phyloP scores from a whole-genome alignment of 2,329 filamentous ascomycete species.

The Trichoderma afroharzianum region DNA sequence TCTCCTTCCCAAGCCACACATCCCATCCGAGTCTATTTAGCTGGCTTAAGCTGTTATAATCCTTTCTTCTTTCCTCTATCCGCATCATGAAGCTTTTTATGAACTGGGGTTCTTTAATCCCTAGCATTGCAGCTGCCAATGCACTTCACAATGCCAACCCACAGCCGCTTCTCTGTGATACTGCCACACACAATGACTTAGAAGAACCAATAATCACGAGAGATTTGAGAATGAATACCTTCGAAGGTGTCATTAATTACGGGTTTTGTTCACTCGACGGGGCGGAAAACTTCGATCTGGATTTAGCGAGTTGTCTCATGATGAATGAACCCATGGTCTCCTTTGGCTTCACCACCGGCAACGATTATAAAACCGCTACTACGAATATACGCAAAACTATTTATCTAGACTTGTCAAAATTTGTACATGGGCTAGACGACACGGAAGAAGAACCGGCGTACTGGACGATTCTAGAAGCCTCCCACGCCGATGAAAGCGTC shows the following conservation, averaged over 20 bases:
- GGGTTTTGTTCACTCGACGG: background rate
- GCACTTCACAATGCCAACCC: background rate
- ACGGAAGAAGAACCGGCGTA: background rate
- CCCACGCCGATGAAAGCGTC: background rate
- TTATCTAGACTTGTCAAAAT: background rate
- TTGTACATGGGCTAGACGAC: background rate
- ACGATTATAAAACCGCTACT: background rate
- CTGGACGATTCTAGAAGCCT: no score
- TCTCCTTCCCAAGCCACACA: background rate
- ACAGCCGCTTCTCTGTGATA: background rate
- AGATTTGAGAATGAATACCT: background rate
- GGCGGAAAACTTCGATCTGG: background rate
- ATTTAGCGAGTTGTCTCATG: no score
- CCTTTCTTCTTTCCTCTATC: background rate
- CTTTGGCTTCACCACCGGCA: background rate
- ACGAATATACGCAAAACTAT: background rate
- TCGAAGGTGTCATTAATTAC: background rate
- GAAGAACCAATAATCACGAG: background rate
- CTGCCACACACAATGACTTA: background rate
- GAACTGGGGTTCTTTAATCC: background rate
- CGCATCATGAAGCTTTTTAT: background rate
- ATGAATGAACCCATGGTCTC: no score
- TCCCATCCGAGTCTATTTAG: no score
- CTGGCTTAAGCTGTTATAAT: background rate
- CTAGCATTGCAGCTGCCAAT: background rate